Base-by-base conservation (phyloP, 306 rosid species). In the Vigna unguiculata region DNA sequence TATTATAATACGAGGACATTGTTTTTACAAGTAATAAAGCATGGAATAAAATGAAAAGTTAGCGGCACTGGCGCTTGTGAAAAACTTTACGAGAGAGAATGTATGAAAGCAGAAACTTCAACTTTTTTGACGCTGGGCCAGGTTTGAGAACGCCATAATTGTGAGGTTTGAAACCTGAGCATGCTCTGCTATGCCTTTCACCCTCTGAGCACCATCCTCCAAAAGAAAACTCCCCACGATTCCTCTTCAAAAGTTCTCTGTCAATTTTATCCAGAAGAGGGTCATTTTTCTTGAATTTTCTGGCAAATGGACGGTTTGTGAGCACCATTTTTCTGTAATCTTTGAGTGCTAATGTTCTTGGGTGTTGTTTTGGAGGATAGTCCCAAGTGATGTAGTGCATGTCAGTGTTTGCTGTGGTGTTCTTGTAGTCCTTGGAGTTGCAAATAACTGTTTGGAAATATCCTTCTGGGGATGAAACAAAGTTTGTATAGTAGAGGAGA, bases 311-410 rank as follows among this genome's bases (percentile, higher is more conserved):
- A 22, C 94, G 96, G 84, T 83, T 84, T 63, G 87, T 88, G 0
- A 81, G 77, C 11, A 90, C 83, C 87, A 87, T 89, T 77, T 78
- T 87, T 57, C 84, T 79, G 32, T 78, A 90, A 75, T 94, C 92
- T 71, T 28, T 74, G 9, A 89, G 84, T 22, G 91, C 91, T 0
- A 94, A 84, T 54, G 92, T 87, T 78, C 91, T 84, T 4, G 98
- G 97, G 46, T 94, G 98, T 22, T 94, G 98, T 84, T 91, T 90
- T n/a, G 98, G 98, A 51, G 98, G 98, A 1, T 78, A 90, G 43
- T 93, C 98, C 98, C 98, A 93, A 16, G 92, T 71, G 53, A 93
- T 88, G 85, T 90, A 93, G 81, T 86, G 98, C 58, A 93, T 93
- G 58, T 93, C 98, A 73, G 88, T 93, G 85, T 90, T 91, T 22